Evolutionary conservation across 192 early-diverging fungal species (phyloP).

Genomic region (Mortierella alpina): DNA sequence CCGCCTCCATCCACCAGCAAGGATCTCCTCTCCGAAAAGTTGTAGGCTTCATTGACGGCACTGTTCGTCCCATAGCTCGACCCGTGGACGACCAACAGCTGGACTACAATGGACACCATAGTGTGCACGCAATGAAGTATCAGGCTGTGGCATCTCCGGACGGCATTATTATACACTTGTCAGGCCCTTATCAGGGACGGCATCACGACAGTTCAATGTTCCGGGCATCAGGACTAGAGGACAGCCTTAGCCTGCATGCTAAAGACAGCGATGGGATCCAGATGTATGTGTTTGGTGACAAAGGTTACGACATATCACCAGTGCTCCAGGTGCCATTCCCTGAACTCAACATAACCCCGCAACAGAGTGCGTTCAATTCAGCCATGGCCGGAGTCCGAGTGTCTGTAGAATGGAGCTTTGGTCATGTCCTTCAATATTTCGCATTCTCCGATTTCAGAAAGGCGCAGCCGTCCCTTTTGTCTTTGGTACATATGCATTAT

Average conservation of each 20-base stretch:
- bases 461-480: neutral
- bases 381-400: conserved; percentile 5
- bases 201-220: conserved; percentile 2
- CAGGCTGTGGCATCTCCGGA: conserved; percentile 9
- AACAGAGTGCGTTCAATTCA: neutral
- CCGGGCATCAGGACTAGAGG: neutral
- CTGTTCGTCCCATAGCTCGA: conserved; percentile 5
- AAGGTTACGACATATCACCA: neutral
- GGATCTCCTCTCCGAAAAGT: conserved; percentile 3
- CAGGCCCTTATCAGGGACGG: conserved; percentile 1
- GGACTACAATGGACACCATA: conserved; percentile 10
- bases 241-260: too few relatives aligned
- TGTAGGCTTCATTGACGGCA: conserved; percentile 10
- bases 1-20: neutral
- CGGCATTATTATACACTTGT: conserved; percentile 11
- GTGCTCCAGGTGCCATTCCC: neutral
- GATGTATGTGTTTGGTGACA: conserved; percentile 4
- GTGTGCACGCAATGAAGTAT: conserved; percentile 7
- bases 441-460: neutral
- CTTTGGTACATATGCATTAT: neutral
- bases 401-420: neutral
- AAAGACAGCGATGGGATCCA: too few relatives aligned
- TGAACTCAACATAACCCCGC: neutral
- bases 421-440: conserved; percentile 1
- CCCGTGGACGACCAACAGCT: neutral